Evolutionary conservation across 768 basidiomycete genomes (phyloP).

Genomic region (Naganishia kalamii): DNA sequence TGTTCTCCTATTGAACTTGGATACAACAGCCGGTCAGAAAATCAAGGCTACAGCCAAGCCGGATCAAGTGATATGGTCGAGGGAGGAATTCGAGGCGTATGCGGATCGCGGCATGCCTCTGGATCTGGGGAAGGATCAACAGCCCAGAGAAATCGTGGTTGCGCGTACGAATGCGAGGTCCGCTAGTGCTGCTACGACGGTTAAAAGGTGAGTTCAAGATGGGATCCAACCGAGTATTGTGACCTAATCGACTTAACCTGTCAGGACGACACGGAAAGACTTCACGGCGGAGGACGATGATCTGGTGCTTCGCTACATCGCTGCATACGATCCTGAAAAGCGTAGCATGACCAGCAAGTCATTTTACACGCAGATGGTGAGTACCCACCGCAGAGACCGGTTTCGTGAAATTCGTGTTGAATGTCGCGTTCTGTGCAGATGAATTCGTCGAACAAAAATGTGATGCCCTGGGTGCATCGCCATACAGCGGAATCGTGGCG

Average conservation of each 20-base stretch:
- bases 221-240: background rate
- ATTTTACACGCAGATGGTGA: constrained; percentile 16
- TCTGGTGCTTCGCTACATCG: background rate
- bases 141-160: constrained; percentile 5
- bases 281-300: constrained; percentile 19
- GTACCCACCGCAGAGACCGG: background rate
- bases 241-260: background rate
- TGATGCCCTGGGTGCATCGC: background rate
- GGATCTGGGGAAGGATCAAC: constrained; percentile 4
- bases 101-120: background rate
- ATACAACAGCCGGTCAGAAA: background rate
- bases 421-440: too few relatives aligned
- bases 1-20: constrained; percentile 13
- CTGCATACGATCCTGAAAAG: background rate
- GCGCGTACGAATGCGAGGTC: constrained; percentile 7
- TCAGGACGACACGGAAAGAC: constrained; percentile 8
- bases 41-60: constrained; percentile 3
- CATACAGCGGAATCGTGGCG: constrained; percentile 18
- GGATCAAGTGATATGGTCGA: constrained; percentile 15
- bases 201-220: background rate
- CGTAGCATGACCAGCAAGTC: constrained; percentile 4
- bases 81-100: background rate
- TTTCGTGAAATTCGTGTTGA: too few relatives aligned
- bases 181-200: background rate
- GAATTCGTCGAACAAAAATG: background rate